Evolutionary conservation across 2,329 filamentous ascomycete genomes (phyloP), one percentile per base, ranked within the genome.

Genomic region (Apiospora sp.): DNA sequence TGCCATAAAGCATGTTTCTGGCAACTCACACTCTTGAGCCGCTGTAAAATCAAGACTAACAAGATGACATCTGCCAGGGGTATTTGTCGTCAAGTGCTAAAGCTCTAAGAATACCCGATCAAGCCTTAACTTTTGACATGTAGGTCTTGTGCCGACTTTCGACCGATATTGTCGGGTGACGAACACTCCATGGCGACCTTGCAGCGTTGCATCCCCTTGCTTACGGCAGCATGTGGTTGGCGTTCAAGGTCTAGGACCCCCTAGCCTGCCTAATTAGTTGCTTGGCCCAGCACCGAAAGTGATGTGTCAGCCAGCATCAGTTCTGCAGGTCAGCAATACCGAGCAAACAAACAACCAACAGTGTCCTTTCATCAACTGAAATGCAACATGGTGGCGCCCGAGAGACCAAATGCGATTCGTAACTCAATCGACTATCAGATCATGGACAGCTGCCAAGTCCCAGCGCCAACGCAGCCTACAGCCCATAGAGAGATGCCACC

Each of bases 141-240:
- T 10, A 2, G 7, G 22, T 1, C 22, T 2, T 49, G 22, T 49
- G 27, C 37, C 1, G 13, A 10, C 46, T n/a, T 48, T 10, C 19
- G 6, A 8, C 19, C 34, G 34, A 14, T n/a, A 12, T 6, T 22
- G 16, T 37, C 8, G 19, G 51, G 14, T 5, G 58, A 34, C 19
- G 8, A 64, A 13, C n/a, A 41, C 4, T 37, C 8, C 16, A 37
- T 64, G 58, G 30, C 41, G 58, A 10, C 58, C 19, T 64, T 64
- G 58, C 58, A 64, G 34, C 58, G 58, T 64, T 22, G 19, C 58
- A 41, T 64, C 19, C 54, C 34, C 58, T 64, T 64, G 34, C 58
- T 64, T 37, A 41, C 58, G 34, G 58, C 58, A 64, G 58, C 16
- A 22, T 41, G 19, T 30, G 34, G 58, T 64, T 64, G 58, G 34